phyloP scores from a whole-genome alignment of 192 early-diverging fungal genomes.

The Backusella tuberculispora region DNA sequence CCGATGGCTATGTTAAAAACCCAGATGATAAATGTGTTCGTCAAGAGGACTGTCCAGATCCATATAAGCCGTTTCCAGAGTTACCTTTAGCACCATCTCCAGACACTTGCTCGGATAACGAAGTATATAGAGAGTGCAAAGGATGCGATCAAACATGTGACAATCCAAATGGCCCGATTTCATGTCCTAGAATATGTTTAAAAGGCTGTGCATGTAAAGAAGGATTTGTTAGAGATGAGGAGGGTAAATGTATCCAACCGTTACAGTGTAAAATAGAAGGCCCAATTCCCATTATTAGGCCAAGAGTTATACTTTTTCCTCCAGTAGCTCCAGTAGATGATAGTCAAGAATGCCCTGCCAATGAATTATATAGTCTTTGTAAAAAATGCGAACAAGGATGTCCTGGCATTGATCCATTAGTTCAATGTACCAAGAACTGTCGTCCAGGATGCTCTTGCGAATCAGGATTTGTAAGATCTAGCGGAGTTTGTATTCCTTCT shows the following conservation, averaged over 20 bases:
- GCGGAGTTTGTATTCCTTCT: background rate
- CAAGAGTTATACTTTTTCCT: background rate
- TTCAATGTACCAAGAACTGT: background rate
- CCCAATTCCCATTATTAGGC: background rate
- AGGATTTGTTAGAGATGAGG: background rate
- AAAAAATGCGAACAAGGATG: background rate
- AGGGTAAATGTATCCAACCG: background rate
- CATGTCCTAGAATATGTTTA: background rate
- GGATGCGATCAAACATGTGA: background rate
- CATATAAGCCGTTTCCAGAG: background rate
- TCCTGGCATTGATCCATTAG: background rate
- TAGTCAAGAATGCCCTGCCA: too few species aligned
- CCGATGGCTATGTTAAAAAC: background rate
- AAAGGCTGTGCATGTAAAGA: background rate
- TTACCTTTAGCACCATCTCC: background rate
- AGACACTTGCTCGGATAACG: background rate
- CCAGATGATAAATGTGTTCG: background rate
- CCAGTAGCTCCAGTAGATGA: background rate
- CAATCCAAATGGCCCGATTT: background rate
- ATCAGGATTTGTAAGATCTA: background rate
- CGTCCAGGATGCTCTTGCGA: background rate
- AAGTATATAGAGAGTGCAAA: background rate
- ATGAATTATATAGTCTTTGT: too few species aligned
- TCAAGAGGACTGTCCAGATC: background rate
- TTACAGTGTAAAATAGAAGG: background rate